Percentiles rank a stretch among this genome's conserved stretches.
These are phyloP conservation scores for Nepenthes alata DNA, from an alignment of 179 eudicot genomes.

Conservation along the genomic window DNA sequence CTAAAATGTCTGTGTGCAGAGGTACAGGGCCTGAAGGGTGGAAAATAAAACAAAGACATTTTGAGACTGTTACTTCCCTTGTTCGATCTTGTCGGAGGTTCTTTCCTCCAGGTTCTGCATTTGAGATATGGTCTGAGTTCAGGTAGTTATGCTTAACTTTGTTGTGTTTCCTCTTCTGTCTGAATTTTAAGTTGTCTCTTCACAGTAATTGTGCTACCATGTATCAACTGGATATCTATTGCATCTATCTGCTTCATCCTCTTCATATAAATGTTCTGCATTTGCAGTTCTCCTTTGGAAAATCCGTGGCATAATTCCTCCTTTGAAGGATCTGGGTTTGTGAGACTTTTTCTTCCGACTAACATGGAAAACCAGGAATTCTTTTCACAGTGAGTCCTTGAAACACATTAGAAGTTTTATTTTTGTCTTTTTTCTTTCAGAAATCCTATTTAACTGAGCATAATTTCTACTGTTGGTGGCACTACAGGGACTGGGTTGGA, in stretches of 20 bases:
- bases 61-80: slow-evolving; percentile 81
- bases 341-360: slow-evolving; percentile 86
- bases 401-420: slow-evolving; percentile 1
- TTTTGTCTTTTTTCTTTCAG: slow-evolving; percentile 1
- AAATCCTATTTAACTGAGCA: slow-evolving; percentile 4
- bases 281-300: slow-evolving; percentile 64
- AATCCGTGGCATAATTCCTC: slow-evolving; percentile 98
- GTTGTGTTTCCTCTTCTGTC: neutral
- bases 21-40: slow-evolving; percentile 97
- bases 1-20: slow-evolving; percentile 26
- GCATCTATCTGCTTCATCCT: neutral
- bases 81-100: slow-evolving; percentile 87
- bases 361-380: slow-evolving; percentile 71
- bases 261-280: neutral
- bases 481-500: slow-evolving; percentile 59
- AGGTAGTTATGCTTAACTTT: slow-evolving; percentile 26
- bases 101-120: slow-evolving; percentile 82
- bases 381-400: slow-evolving; percentile 55
- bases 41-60: slow-evolving; percentile 92
- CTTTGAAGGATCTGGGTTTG: slow-evolving; percentile 93
- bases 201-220: neutral
- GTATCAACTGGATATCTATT: neutral
- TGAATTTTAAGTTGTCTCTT: neutral
- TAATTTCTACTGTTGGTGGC: slow-evolving; percentile 10
- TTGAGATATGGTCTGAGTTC: slow-evolving; percentile 94